Conservation (phyloP, 73 alveolate species). For the Paramecium bursaria region DNA sequence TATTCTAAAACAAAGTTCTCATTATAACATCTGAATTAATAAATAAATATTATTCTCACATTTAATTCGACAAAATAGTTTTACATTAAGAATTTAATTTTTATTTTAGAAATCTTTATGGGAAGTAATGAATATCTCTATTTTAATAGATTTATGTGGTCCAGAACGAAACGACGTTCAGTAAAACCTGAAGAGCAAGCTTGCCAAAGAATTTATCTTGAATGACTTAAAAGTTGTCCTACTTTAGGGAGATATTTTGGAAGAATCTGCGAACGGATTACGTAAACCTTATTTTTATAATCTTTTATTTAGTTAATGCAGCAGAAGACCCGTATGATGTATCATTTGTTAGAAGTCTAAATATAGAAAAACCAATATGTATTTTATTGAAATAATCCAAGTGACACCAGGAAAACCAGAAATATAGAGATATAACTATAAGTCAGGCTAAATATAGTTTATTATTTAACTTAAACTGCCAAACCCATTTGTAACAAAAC, state of each 20-base stretch:
- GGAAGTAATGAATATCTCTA: neutral
- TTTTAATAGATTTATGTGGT: neutral
- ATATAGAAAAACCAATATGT: neutral
- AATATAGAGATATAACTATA: neutral
- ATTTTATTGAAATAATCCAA: neutral
- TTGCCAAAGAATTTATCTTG: neutral
- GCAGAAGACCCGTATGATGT: neutral
- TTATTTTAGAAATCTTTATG: too few relatives aligned
- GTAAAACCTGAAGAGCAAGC: neutral
- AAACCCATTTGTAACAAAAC: neutral
- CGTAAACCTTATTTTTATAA: too few relatives aligned
- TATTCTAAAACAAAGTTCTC: too few relatives aligned
- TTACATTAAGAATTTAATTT: too few relatives aligned
- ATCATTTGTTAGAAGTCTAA: neutral
- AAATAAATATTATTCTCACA: too few relatives aligned
- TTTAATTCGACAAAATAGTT: too few relatives aligned
- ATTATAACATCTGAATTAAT: too few relatives aligned
- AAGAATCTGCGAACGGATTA: neutral
- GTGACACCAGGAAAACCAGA: constrained; percentile 1
- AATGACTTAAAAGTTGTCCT: neutral
- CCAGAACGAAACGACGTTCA: neutral
- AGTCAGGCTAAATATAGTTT: neutral
- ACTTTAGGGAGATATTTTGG: neutral
- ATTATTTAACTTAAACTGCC: neutral
- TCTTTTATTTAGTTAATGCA: neutral